A percentile compares a stretch with the other conserved stretches of the same genome.
Conservation (phyloP, 2,329 filamentous ascomycete genomes). For the Ceratocystis albifundus region DNA sequence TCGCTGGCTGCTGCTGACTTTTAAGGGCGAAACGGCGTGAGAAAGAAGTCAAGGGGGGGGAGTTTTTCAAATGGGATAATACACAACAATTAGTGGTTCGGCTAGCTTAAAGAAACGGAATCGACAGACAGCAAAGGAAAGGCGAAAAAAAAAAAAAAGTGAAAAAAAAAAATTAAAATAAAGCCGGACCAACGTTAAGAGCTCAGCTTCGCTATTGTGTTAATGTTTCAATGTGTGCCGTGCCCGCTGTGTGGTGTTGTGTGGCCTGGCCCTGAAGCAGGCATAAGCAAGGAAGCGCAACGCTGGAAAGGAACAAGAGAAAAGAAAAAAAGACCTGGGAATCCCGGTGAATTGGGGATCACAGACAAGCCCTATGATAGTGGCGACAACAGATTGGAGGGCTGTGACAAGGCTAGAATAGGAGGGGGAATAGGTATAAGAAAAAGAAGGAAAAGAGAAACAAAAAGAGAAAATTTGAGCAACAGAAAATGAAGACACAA, state of each 20-base stretch:
- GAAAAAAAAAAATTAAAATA: not conserved
- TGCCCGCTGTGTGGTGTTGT: not conserved
- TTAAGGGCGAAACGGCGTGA: not conserved
- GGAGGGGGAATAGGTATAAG: not conserved
- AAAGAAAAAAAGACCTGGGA: too few species aligned
- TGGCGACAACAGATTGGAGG: not conserved
- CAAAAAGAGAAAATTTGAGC: not conserved
- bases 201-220: not conserved
- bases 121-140: not conserved
- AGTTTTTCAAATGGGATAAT: too few species aligned
- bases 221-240: not conserved
- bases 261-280: not conserved
- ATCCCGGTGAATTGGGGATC: not conserved
- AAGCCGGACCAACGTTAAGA: not conserved
- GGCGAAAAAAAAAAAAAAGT: not conserved
- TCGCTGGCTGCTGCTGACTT: not conserved
- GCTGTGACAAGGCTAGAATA: not conserved
- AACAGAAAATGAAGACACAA: not conserved
- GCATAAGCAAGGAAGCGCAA: not conserved
- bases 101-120: too few species aligned
- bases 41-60: too few species aligned
- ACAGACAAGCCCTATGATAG: not conserved
- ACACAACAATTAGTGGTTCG: too few species aligned
- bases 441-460: not conserved
- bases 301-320: slow-evolving; percentile 1